Base-by-base conservation (phyloP, 352 stramenopile genomes). In the Pilasporangium apinafurcum region DNA sequence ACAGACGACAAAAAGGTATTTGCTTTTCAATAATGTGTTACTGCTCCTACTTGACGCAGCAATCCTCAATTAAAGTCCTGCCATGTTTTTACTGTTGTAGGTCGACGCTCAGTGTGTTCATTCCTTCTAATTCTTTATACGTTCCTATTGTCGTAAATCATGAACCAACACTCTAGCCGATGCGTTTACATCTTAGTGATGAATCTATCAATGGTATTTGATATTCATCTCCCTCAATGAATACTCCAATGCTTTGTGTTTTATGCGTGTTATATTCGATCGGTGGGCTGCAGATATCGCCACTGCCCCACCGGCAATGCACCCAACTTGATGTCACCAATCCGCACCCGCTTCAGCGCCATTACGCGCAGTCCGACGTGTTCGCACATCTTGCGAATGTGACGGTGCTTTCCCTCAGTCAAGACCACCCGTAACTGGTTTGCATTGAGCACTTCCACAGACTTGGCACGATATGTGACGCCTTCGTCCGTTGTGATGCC, bases 321-420 rank as follows among this genome's bases (percentile, higher is more conserved):
- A 7, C 74, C 79, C 4, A 97, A 60, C 26, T 77, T 86, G 42
- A 97, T 86, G n/a, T 66, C 69, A 44, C 85, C 87, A 54, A 98
- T 97, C 18, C 78, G 65, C 17, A 97, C 75, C 36, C 95, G 78
- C 61, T 97, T 94, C 14, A 98, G 76, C 39, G 70, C 70, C n/a
- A 91, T 56, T 5, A 98, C 94, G 26, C 66, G 37, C 48, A 97
- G 76, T 22, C 89, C 92, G 0, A 98, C 63, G 22, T 89, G 73
- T 36, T 95, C 83, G 54, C 94, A 96, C 95, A 98, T 98, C 61
- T 80, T 92, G 8, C 95, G 91, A 62, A 98, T 97, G 66, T 98
- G 95, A 48, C 93, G 83, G 61, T 98, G 95, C 43, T 96, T 85
- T 37, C 95, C 95, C 65, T 98, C 92, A 6, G 80, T 88, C n/a